These are phyloP conservation scores for Hypericum perforatum DNA, from an alignment of 345 rosid species.

Conservation along the genomic window DNA sequence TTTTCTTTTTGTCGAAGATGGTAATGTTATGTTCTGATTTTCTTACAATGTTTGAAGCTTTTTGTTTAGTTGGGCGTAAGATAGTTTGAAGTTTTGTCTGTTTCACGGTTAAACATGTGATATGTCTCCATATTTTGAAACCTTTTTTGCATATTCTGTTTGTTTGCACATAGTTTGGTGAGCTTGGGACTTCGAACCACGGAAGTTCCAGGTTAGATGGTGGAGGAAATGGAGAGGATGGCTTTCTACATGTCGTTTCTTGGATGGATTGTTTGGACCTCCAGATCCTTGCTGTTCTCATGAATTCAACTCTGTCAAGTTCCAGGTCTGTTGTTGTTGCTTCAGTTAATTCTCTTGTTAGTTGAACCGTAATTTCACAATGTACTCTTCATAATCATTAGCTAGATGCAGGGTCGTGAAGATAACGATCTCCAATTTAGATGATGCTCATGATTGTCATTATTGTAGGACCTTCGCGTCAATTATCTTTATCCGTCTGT, in stretches of 20 bases:
- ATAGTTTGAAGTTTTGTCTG: too few species aligned
- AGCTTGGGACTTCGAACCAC: slow-evolving; percentile 5
- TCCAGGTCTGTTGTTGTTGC: slow-evolving; percentile 22
- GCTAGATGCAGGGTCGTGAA: too few species aligned
- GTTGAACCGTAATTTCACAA: too few species aligned
- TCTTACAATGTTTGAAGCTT: not conserved
- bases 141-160: not conserved
- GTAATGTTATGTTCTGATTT: too few species aligned
- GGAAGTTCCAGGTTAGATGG: not conserved
- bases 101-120: too few species aligned
- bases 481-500: too few species aligned
- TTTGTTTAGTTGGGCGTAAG: not conserved
- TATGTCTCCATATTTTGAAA: not conserved
- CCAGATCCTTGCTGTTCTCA: slow-evolving; percentile 29
- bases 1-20: too few species aligned
- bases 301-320: slow-evolving; percentile 35
- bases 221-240: slow-evolving; percentile 18
- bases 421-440: too few species aligned
- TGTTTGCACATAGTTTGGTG: not conserved
- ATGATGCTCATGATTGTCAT: too few species aligned
- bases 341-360: too few species aligned
- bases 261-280: slow-evolving; percentile 45
- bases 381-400: too few species aligned
- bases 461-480: too few species aligned
- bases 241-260: slow-evolving; percentile 29